Conservation (phyloP, 352 stramenopile species). For the Globisporangium okanoganense region DNA sequence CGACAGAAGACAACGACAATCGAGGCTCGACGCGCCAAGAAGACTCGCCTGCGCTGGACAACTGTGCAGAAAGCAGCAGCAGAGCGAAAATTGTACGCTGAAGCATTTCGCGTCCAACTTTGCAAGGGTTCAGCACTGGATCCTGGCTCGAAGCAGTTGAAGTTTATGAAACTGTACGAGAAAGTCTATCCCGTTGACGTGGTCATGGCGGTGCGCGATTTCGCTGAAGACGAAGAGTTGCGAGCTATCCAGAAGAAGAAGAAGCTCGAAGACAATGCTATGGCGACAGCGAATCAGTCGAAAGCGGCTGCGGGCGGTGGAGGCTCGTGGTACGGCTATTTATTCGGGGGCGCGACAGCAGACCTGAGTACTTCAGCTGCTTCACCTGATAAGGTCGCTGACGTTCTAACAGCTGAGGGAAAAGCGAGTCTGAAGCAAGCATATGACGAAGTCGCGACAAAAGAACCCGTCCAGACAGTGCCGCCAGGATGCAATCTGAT, state of each 20-base stretch:
- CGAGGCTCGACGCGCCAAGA: background rate
- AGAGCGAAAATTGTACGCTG: slow-evolving; percentile 61
- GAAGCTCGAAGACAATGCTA: slow-evolving; percentile 21
- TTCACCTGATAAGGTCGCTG: slow-evolving; percentile 24
- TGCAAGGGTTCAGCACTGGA: slow-evolving; percentile 37
- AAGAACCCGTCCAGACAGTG: slow-evolving; percentile 39
- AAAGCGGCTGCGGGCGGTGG: slow-evolving; percentile 17
- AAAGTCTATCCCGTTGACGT: slow-evolving; percentile 65
- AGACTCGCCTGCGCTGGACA: slow-evolving; percentile 43
- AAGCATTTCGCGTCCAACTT: slow-evolving; percentile 47
- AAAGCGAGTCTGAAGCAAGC: slow-evolving; percentile 64
- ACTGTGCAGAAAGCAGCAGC: slow-evolving; percentile 44
- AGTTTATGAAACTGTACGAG: slow-evolving; percentile 49
- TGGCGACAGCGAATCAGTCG: slow-evolving; percentile 22
- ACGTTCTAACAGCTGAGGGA: slow-evolving; percentile 61
- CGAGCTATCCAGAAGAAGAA: slow-evolving; percentile 26
- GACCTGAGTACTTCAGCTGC: slow-evolving; percentile 6
- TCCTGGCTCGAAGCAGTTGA: slow-evolving; percentile 33
- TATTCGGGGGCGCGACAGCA: slow-evolving; percentile 44
- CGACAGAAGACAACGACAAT: slow-evolving; percentile 16
- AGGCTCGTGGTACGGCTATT: slow-evolving; percentile 78
- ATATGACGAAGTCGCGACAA: slow-evolving; percentile 66
- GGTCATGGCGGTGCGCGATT: slow-evolving; percentile 54
- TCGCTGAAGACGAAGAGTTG: slow-evolving; percentile 51
- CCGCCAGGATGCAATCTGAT: slow-evolving; percentile 67